Conservation (phyloP, 495 filamentous ascomycete species). For the Hypomontagnella monticulosa region DNA sequence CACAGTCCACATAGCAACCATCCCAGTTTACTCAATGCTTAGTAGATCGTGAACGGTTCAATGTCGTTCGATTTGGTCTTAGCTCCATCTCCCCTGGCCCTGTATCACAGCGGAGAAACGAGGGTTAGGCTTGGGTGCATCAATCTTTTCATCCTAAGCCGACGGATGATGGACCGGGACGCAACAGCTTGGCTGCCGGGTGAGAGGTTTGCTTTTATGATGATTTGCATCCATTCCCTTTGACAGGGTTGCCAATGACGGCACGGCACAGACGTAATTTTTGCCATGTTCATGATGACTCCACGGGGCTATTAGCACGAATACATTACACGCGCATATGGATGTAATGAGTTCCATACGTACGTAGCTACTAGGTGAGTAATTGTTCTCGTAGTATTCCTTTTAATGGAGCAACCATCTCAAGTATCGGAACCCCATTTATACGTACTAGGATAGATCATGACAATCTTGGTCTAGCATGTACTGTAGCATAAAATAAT, state of each 20-base stretch:
- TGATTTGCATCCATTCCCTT: slow-evolving; percentile 40
- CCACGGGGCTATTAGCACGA: too few species aligned
- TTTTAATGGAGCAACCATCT: too few species aligned
- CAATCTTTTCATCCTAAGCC: slow-evolving; percentile 28
- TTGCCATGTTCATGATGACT: too few species aligned
- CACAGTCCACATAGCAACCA: slow-evolving; percentile 21
- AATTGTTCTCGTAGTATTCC: too few species aligned
- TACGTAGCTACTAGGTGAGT: too few species aligned
- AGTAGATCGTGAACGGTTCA: slow-evolving; percentile 35
- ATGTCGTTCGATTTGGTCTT: slow-evolving; percentile 32
- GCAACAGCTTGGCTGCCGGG: slow-evolving; percentile 43
- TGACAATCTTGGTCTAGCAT: slow-evolving; percentile 7
- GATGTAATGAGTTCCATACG: too few species aligned
- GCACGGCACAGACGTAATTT: neutral
- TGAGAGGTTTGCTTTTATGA: slow-evolving; percentile 39
- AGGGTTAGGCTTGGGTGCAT: slow-evolving; percentile 19
- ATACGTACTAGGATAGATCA: neutral
- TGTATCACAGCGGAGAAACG: slow-evolving; percentile 30
- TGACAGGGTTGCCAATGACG: slow-evolving; percentile 33
- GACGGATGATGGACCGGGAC: slow-evolving; percentile 42
- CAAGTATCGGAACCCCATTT: neutral
- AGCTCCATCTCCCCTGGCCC: slow-evolving; percentile 21
- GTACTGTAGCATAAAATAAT: slow-evolving; percentile 33
- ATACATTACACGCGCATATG: too few species aligned
- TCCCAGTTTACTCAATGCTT: slow-evolving; percentile 23